A percentile compares a stretch with the other conserved stretches of the same genome.
These are phyloP conservation scores for Cladosporium sp. DNA, from an alignment of 2,329 filamentous ascomycete genomes.

Conservation along the genomic window DNA sequence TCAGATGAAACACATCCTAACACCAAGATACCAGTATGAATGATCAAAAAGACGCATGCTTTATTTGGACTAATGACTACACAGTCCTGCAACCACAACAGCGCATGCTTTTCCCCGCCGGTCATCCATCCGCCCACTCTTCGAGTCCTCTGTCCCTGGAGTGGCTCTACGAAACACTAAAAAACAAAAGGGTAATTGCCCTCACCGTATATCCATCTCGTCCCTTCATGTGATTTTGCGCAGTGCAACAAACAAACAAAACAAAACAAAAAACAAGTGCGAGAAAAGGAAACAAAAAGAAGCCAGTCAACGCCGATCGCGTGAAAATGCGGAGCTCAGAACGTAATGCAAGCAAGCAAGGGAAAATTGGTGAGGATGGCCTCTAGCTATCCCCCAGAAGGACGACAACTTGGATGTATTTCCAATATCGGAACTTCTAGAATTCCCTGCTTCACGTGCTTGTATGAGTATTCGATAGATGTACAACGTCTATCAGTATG, in stretches of 20 bases:
- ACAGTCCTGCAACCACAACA: not conserved
- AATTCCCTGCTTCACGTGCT: not conserved
- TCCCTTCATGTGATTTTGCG: slow-evolving; percentile 7
- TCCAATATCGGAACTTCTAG: not conserved
- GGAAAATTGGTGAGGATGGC: not conserved
- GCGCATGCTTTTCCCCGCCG: not conserved
- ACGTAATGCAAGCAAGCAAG: not conserved
- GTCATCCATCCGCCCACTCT: not conserved
- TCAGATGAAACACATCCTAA: not conserved
- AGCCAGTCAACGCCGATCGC: not conserved
- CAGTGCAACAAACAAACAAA: not conserved
- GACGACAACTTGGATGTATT: no score
- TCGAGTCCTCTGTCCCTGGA: not conserved
- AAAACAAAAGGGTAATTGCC: not conserved
- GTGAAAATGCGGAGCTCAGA: not conserved
- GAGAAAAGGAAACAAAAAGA: not conserved
- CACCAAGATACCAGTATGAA: not conserved
- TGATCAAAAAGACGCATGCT: not conserved
- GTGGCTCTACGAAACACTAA: not conserved
- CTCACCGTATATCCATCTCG: slow-evolving; percentile 1
- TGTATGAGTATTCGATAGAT: not conserved
- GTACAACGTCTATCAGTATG: not conserved
- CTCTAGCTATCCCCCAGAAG: not conserved
- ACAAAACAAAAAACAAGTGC: not conserved
- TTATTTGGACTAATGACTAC: not conserved